Evolutionary conservation across 306 rosid genomes (phyloP), one percentile per base, ranked within the genome.

Genomic region (Prinsepia uniflora): DNA sequence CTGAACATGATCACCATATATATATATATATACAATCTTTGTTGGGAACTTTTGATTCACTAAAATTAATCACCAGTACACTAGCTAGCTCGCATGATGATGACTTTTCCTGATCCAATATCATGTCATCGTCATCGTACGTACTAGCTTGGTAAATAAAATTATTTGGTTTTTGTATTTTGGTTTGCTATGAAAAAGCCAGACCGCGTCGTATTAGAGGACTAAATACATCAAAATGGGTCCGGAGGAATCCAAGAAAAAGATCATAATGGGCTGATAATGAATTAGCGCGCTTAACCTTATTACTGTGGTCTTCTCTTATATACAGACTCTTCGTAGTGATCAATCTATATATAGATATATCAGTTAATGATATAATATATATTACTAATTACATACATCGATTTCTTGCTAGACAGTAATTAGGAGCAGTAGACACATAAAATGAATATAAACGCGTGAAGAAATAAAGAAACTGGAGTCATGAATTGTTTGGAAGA

Each of bases 161-260:
- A 30, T 64, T n/a, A 52, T 42, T 70, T 70, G 73, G 18, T 22
- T 56, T 70, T 47, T 18, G 6, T 9, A 22, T 69, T 69, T 54
- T 39, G 39, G 5, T 52, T 65, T 80, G 84, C 67, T 71, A 46
- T 83, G 84, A 54, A 84, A 88, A 90, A 88, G 90, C 87, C 85
- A 70, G 81, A 64, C 68, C 76, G 73, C 86, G 94, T 84, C 90
- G 79, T 76, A 61, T 86, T 85, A 81, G 83, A 67, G 70, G 80
- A 77, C 80, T 71, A 76, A 72, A 77, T 58, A 57, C 61, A 36
- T 67, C 72, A 52, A 70, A 75, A 36, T 46, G 79, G 76, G 72
- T 68, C 81, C 50, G 55, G 41, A 24, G 63, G 72, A 73, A 81
- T 78, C 80, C 71, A 66, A 68, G 57, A 70, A 67, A 60, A 60